phyloP scores from a whole-genome alignment of 2,329 filamentous ascomycete species.

The Mycogone perniciosa region DNA sequence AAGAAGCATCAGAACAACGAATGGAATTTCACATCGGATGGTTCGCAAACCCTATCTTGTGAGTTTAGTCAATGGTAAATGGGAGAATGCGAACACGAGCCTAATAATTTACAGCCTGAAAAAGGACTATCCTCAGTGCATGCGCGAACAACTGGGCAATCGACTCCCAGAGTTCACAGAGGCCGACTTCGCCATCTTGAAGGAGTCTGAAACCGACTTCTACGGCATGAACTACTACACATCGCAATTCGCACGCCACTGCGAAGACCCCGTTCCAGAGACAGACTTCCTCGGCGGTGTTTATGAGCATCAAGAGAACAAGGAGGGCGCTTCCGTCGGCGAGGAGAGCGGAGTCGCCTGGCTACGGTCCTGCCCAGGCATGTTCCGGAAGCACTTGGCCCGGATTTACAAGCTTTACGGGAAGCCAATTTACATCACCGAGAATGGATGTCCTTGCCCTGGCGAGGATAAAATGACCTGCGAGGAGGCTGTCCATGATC shows the following conservation, averaged over 20 bases:
- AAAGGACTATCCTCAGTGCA: constrained; percentile 29
- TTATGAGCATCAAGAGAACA: constrained; percentile 26
- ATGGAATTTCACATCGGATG: constrained; percentile 35
- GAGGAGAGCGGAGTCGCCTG: constrained; percentile 28
- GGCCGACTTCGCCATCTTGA: constrained; percentile 21
- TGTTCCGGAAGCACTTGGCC: constrained; percentile 26
- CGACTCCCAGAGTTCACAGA: constrained; percentile 26
- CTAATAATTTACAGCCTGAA: constrained; percentile 15
- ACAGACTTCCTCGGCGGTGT: constrained; percentile 31
- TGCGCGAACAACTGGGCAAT: constrained; percentile 28
- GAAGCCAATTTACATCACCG: constrained; percentile 25
- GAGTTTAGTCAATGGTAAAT: constrained; percentile 8
- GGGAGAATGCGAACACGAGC: not conserved
- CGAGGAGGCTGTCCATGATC: constrained; percentile 27
- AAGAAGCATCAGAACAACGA: constrained; percentile 26
- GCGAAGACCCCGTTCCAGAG: constrained; percentile 16
- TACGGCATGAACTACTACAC: constrained; percentile 39
- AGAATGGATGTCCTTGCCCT: constrained; percentile 32
- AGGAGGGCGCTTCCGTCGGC: constrained; percentile 24
- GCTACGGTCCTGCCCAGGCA: constrained; percentile 25
- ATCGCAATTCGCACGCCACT: constrained; percentile 28
- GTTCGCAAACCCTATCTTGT: constrained; percentile 35
- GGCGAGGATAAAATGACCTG: constrained; percentile 28
- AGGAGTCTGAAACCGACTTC: constrained; percentile 24
- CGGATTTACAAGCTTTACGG: constrained; percentile 21